Evolutionary conservation across 768 basidiomycete species (phyloP), one percentile per base, ranked within the genome.

Genomic region (Suillus decipiens): DNA sequence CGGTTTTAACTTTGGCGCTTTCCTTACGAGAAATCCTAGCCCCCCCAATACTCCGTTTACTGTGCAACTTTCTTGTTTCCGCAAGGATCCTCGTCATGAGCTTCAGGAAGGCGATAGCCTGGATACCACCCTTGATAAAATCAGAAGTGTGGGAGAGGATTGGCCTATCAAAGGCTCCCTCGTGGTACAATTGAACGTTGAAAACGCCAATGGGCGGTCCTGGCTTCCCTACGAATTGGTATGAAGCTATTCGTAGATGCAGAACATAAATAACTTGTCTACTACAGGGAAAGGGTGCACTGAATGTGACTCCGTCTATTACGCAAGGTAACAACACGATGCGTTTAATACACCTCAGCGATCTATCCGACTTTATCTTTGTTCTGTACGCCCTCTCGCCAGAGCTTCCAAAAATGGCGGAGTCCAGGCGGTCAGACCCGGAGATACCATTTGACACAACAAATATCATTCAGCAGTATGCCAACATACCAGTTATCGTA

Each of bases 111-210:
- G 6, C 19, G 37, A 19, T 60, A 9, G 8, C 50, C 2, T 8
- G 8, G 62, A 31, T 5, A 19, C 47, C 5, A 50, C 51, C 2
- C 59, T 61, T 22, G 48, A 66, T 28, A 61, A 68, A 7, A 19
- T 67, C n/a, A 36, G 61, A 8, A 51, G 53, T 10, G 56, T 22
- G 31, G 71, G 61, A 34, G 55, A 59, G 42, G 62, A 63, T 47
- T 86, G 84, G 84, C 84, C 84, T 51, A 61, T 68, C 41, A 73
- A 75, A 54, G 84, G 84, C 43, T 74, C 75, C 33, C 67, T 86
- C 24, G 73, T 83, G 45, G 69, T 86, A 36, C 75, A 79, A 62
- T 72, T 84, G 58, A 86, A 86, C 67, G 76, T 76, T 5, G 73
- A 68, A 2, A 69, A 69, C 9, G 63, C 66, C 8, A 65, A 70